Conservation (phyloP, 768 basidiomycete genomes). For the Boletus fagicola region DNA sequence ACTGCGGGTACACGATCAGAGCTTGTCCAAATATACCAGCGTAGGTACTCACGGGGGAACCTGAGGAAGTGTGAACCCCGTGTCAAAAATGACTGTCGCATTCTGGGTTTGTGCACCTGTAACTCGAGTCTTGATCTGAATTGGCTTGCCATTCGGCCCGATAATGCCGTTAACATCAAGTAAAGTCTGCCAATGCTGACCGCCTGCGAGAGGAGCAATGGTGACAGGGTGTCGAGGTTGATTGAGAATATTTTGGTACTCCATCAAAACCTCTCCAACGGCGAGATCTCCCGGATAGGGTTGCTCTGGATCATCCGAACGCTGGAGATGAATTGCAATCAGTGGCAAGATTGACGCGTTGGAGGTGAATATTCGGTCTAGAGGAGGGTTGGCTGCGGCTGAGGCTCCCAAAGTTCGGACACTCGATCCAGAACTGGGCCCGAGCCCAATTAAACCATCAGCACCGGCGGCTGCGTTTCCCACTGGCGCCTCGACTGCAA, state of each 20-base stretch:
- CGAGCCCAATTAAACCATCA: slow-evolving; percentile 53
- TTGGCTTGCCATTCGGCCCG: slow-evolving; percentile 55
- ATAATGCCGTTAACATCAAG: slow-evolving; percentile 62
- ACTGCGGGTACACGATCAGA: slow-evolving; percentile 32
- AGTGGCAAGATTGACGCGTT: slow-evolving; percentile 57
- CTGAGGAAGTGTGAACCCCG: slow-evolving; percentile 68
- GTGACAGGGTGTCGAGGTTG: slow-evolving; percentile 54
- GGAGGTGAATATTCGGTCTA: slow-evolving; percentile 65
- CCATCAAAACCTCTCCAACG: slow-evolving; percentile 54
- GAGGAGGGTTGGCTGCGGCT: slow-evolving; percentile 47
- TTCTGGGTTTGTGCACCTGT: slow-evolving; percentile 42
- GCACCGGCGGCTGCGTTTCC: slow-evolving; percentile 12
- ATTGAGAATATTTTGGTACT: slow-evolving; percentile 46
- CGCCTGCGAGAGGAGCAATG: slow-evolving; percentile 32
- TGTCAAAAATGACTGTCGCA: slow-evolving; percentile 63
- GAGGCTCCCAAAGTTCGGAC: slow-evolving; percentile 38
- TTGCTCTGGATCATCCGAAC: slow-evolving; percentile 52
- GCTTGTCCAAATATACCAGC: slow-evolving; percentile 7
- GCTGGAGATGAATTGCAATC: slow-evolving; percentile 63
- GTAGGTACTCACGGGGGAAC: slow-evolving; percentile 44
- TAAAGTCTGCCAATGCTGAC: slow-evolving; percentile 66
- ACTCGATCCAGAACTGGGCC: slow-evolving; percentile 56
- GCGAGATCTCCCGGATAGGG: slow-evolving; percentile 60
- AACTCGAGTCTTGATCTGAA: slow-evolving; percentile 47
- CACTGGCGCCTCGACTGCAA: slow-evolving; percentile 20